Evolutionary conservation across 2,329 filamentous ascomycete genomes (phyloP).

Genomic region (Scedosporium dehoogii): DNA sequence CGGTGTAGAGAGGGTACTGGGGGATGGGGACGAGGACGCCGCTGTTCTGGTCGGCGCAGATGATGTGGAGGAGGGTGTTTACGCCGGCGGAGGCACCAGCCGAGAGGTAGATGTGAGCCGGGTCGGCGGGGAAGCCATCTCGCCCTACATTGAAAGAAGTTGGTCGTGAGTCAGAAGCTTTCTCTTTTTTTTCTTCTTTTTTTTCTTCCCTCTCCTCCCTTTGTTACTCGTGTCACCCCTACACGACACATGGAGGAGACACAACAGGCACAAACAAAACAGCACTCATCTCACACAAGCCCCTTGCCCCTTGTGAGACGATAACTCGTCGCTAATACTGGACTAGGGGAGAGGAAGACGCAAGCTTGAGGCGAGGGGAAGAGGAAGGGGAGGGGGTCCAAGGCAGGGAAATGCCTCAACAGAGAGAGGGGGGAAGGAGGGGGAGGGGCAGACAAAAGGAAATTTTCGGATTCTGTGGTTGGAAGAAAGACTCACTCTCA

Average conservation of each 20-base stretch:
- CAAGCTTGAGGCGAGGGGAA: too few species aligned
- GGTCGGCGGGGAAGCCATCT: constrained; percentile 78
- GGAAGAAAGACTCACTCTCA: constrained; percentile 49
- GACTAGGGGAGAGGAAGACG: too few species aligned
- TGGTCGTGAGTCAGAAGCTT: neutral
- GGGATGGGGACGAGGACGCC: constrained; percentile 92
- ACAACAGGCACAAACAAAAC: too few species aligned
- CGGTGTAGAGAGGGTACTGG: constrained; percentile 96
- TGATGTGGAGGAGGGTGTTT: constrained; percentile 82
- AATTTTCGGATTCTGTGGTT: neutral
- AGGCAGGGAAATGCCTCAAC: neutral
- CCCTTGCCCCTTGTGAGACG: too few species aligned
- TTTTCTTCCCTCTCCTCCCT: too few species aligned
- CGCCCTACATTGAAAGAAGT: constrained; percentile 39
- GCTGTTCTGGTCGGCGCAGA: constrained; percentile 66
- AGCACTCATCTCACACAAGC: too few species aligned
- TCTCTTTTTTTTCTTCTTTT: too few species aligned
- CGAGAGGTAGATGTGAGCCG: constrained; percentile 79
- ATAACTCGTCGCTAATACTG: too few species aligned
- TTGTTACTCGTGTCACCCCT: too few species aligned
- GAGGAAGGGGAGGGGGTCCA: too few species aligned
- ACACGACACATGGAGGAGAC: too few species aligned
- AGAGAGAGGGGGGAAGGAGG: neutral
- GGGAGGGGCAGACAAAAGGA: neutral
- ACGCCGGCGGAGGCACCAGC: constrained; percentile 89